Base-by-base conservation (phyloP, 257 asterid genomes). In the Plantago major region DNA sequence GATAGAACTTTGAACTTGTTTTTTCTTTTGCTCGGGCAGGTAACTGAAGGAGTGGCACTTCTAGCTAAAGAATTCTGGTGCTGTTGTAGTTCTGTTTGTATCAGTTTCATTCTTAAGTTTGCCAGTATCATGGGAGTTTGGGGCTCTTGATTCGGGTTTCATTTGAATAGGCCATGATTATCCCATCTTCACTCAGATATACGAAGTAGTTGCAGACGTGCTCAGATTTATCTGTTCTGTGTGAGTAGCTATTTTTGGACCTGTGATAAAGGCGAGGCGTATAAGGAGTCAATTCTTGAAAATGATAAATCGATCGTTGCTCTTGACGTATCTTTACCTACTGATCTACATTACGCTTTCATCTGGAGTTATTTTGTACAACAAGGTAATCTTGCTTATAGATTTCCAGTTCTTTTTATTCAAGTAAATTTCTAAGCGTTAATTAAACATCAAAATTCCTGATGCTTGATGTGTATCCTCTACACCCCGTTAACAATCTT, bases 351-450 rank as follows among this genome's bases (percentile, higher is more conserved):
- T 85, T 61, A 62, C 78, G 22, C 89, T 81, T 64, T 79, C 91
- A 28, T 79, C 91, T 3, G 94, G 83, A 50, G 86, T 85, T 71
- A 85, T 88, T 66, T 66, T 81, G 63, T 84, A 85, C 76, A 82
- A 82, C 80, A 85, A 81, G 94, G 89, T 84, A 79, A 46, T 66
- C 22, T 38, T 13, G 28, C 56, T 46, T 12, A 47, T 16, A 28
- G 13, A 38, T 11, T 61, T 37, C 46, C 10, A n/a, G n/a, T n/a
- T n/a, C n/a, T n/a, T n/a, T n/a, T n/a, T n/a, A n/a, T n/a, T n/a
- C n/a, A n/a, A n/a, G n/a, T n/a, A n/a, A n/a, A n/a, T n/a, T 12
- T 16, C 28, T 10, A 48, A 22, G 22, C 43, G 30, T 26, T 11
- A 10, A 18, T 44, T 60, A 49, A 58, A 45, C 10, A 45, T 37